Percentiles rank a stretch among this genome's conserved stretches.
These are phyloP conservation scores for Closterium sp. DNA, from an alignment of 139 green algal species.

Conservation along the genomic window DNA sequence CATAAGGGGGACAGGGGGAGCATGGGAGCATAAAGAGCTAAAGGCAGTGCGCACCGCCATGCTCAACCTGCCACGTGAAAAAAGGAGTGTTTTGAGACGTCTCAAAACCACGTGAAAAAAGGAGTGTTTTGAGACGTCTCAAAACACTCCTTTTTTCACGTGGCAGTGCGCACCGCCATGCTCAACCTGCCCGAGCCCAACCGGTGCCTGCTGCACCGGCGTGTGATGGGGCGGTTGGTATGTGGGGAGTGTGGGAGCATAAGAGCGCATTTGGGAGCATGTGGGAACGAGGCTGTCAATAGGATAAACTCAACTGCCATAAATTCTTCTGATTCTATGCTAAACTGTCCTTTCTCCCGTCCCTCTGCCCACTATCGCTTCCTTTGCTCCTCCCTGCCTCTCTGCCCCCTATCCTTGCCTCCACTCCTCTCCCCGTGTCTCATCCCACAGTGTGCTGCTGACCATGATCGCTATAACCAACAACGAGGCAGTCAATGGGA, in stretches of 20 bases:
- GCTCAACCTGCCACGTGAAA: too few relatives aligned
- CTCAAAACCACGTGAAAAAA: too few relatives aligned
- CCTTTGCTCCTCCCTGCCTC: not conserved
- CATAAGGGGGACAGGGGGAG: too few relatives aligned
- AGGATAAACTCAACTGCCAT: slow-evolving; percentile 23
- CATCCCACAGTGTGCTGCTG: not conserved
- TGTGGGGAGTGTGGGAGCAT: not conserved
- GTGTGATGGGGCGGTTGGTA: not conserved
- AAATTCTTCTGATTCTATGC: too few relatives aligned
- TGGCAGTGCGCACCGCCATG: not conserved
- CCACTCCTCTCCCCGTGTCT: too few relatives aligned
- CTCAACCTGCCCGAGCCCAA: slow-evolving; percentile 36
- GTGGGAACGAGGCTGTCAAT: slow-evolving; percentile 12
- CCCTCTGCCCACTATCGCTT: too few relatives aligned
- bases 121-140: too few relatives aligned
- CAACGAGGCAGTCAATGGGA: slow-evolving; percentile 17
- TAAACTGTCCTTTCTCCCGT: too few relatives aligned
- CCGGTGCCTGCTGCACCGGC: slow-evolving; percentile 26
- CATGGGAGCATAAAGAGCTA: too few relatives aligned
- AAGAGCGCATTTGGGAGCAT: not conserved
- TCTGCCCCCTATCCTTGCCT: not conserved
- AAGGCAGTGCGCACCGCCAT: too few relatives aligned
- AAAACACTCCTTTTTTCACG: too few relatives aligned
- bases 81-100: too few relatives aligned
- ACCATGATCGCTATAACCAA: slow-evolving; percentile 30